Evolutionary conservation across 176 grass and related monocot genomes (phyloP), one percentile per base, ranked within the genome.

Genomic region (Oryza glumipatula): DNA sequence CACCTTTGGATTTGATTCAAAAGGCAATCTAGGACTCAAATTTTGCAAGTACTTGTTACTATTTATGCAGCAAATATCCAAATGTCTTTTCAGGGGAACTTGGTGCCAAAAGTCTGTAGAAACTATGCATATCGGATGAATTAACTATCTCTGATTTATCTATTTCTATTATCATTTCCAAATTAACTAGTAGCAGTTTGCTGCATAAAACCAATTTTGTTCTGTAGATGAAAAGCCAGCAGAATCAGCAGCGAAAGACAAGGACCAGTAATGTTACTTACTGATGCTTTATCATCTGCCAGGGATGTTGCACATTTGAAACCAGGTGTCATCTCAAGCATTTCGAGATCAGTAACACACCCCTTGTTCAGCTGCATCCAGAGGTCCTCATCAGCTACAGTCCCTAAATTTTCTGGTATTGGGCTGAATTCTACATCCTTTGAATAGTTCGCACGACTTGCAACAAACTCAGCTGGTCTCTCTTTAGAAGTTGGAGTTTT

Each of bases 321-420:
- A 73, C 33, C 51, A 76, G 96, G 94, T 67, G 89, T 92, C 87
- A 95, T 92, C 75, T 91, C 89, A 79, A 96, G 91, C 85, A 78
- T 92, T 61, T 92, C 88, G 68, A 96, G 94, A 89, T 99, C 63
- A 67, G 92, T 99, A 60, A 76, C 64, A 22, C 91, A 94, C 8
- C 94, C 92, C 85, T 94, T 96, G 76, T 96, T 99, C 64, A 99
- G 79, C 23, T 44, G 78, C 38, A 90, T 83, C 97, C 97, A 99
- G 16, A 92, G 52, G 41, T 94, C 94, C 76, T 99, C 94, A 3
- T 91, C 75, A n/a, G 88, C 88, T 9, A 94, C 16, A 78, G 43
- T 87, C 35, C 73, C 90, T 74, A 91, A 51, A 83, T 89, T 83
- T 78, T 96, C 88, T 60, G 88, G 92, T n/a, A 92, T 35, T 51